Base-by-base conservation (phyloP, 2,329 filamentous ascomycete genomes). In the Penicillium sp. region DNA sequence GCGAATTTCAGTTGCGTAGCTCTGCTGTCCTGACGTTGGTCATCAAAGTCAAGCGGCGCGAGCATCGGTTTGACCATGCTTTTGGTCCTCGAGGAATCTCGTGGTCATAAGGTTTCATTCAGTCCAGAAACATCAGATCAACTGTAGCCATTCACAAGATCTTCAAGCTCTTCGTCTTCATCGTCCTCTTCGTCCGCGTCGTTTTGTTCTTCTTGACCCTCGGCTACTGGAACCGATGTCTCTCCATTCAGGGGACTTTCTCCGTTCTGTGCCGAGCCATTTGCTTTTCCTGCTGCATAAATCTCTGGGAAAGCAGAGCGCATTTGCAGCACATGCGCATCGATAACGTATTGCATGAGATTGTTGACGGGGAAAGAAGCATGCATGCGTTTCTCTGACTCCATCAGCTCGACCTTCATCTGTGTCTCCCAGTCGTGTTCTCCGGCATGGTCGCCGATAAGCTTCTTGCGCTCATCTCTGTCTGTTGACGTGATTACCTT, bases 341-440 rank as follows among this genome's bases (percentile, higher is more conserved):
- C 56, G 14, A 65, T 16, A 5, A 65, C 46, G 9, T 65, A 65
- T 30, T 64, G 54, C 61, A 65, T 64, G 32, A 65, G 60, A 16
- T 65, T 58, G 46, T 42, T 60, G 13, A 65, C 62, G 4, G 62
- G 61, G 32, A 62, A 53, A 18, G 50, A 50, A 2, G 60, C 53
- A 26, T 64, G 62, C 61, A 65, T 61, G 36, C 62, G 62, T 45
- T 56, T 61, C 42, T 65, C 62, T 9, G 58, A 35, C 35, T 65
- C 62, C 18, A 65, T 57, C 9, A 65, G 45, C 29, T 65, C 62
- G n/a, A 65, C 58, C 26, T 61, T 58, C 62, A 65, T 65, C 38
- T 65, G 62, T 5, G 35, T 58, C 8, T 65, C 57, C 62, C 62
- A 65, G 27, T 65, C 62, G 47, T 65, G 62, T 32, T 65, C 62